Conservation (phyloP, 352 stramenopile species). For the Pythium chondricola region DNA sequence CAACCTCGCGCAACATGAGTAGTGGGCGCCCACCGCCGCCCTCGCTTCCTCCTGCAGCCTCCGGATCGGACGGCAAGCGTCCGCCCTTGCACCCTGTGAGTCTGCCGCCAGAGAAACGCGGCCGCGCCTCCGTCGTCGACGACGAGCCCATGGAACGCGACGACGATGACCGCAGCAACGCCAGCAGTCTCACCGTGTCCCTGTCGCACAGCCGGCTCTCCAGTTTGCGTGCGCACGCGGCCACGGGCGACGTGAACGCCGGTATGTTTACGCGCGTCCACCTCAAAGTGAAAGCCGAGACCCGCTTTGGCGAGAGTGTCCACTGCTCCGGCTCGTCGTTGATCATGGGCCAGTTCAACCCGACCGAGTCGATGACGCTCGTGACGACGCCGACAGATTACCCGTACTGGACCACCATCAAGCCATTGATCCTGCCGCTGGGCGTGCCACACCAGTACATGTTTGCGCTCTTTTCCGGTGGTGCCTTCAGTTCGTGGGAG, state of each 20-base stretch:
- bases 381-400: conserved; percentile 95
- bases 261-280: conserved; percentile 81
- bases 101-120: conserved; percentile 43
- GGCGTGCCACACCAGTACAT: conserved; percentile 86
- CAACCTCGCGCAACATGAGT: too few relatives aligned
- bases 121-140: conserved; percentile 6
- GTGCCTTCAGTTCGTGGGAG: conserved; percentile 80
- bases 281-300: conserved; percentile 55
- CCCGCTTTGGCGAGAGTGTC: conserved; percentile 70
- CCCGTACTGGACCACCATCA: conserved; percentile 92
- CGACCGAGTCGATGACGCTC: conserved; percentile 89
- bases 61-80: conserved; percentile 47
- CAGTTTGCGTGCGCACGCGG: conserved; percentile 9
- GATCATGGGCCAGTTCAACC: conserved; percentile 85
- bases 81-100: conserved; percentile 34
- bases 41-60: too few relatives aligned
- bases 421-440: conserved; percentile 89
- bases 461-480: conserved; percentile 86
- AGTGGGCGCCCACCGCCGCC: too few relatives aligned
- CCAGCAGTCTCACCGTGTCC: conserved; percentile 7
- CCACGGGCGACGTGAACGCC: conserved; percentile 63
- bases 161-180: conserved; percentile 14
- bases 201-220: conserved; percentile 10
- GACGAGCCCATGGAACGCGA: conserved; percentile 15
- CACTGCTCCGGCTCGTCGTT: conserved; percentile 79